Evolutionary conservation across 2,329 filamentous ascomycete species (phyloP).

Genomic region (Tolypocladium cylindrosporum): DNA sequence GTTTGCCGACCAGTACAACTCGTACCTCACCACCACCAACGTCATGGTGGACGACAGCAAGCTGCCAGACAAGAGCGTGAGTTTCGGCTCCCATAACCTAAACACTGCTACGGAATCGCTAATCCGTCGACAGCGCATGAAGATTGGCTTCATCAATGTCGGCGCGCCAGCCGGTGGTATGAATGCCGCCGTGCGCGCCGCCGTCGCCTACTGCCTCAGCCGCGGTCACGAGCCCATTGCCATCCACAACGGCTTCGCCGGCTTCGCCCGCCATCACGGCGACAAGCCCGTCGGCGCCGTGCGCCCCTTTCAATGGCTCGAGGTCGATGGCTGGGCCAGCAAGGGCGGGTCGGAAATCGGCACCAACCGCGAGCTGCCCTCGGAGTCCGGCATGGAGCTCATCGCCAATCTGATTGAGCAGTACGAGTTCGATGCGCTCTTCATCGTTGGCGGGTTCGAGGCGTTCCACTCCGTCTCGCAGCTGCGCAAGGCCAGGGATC

Average conservation of each 20-base stretch:
- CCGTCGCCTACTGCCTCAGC: conserved; percentile 83
- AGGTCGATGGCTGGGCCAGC: conserved; percentile 91
- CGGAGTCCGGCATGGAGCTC: conserved; percentile 71
- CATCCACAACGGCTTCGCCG: conserved; percentile 94
- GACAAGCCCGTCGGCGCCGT: conserved; percentile 77
- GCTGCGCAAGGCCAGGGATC: conserved; percentile 66
- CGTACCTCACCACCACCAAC: conserved; percentile 84
- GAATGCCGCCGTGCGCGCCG: conserved; percentile 91
- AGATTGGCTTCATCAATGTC: conserved; percentile 91
- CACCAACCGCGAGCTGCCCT: conserved; percentile 87
- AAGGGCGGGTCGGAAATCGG: conserved; percentile 96
- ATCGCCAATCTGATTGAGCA: conserved; percentile 76
- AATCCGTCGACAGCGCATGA: conserved; percentile 56
- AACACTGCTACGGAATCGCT: conserved; percentile 10
- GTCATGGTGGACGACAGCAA: conserved; percentile 59
- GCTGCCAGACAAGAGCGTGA: conserved; percentile 61
- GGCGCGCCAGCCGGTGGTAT: conserved; percentile 95
- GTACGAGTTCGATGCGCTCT: conserved; percentile 84
- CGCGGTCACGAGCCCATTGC: conserved; percentile 88
- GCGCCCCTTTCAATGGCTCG: conserved; percentile 80
- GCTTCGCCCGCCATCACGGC: conserved; percentile 79
- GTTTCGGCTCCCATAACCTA: conserved; percentile 11
- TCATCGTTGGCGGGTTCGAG: conserved; percentile 91
- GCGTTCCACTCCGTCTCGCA: conserved; percentile 89
- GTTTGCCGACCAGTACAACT: conserved; percentile 84